Evolutionary conservation across 2,329 filamentous ascomycete genomes (phyloP), one percentile per base, ranked within the genome.

Genomic region (Claviceps sp.): DNA sequence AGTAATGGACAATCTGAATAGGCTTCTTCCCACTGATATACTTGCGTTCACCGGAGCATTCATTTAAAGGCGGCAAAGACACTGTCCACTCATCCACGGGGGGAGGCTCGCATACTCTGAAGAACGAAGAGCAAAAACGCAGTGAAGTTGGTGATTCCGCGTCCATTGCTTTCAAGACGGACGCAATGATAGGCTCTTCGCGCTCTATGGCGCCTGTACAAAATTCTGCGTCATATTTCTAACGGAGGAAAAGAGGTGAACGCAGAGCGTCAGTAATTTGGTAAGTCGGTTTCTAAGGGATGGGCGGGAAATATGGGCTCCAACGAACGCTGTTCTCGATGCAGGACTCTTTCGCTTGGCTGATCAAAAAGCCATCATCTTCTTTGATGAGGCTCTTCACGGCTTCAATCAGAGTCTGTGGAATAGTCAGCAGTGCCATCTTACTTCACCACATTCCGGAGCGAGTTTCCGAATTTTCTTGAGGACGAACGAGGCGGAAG

Each of bases 1-100:
- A 78, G 61, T 76, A 76, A 58, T 82, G 78, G 22, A 79, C 74
- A 5, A 81, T 67, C 55, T 74, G 71, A 55, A 79, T 60, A 9
- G 76, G 72, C 3, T 66, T 57, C 59, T 70, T 61, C 3, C 70
- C 68, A 49, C 72, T 76, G 7, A 69, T 66, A 16, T 70, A 7
- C 66, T 16, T 52, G 56, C 22, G 56, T 58, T 24, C 34, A 9
- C 22, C 22, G 20, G 40, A 34, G 22, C 62, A 56, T 13, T 67
- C 64, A 54, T 71, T 70, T 11, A 65, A 56, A 2, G 64, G 62
- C 13, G 74, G 71, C 40, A 78, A 70, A 4, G 61, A 58, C n/a
- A 77, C 64, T 8, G 62, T 62, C 58, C 70, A 70, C 1, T 65
- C 52, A n/a, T 69, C 63, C 4, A 77, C 65, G 4, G 62, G 58